These are phyloP conservation scores for Aspergillus caelatus DNA, from an alignment of 2,329 filamentous ascomycete species.

Conservation along the genomic window DNA sequence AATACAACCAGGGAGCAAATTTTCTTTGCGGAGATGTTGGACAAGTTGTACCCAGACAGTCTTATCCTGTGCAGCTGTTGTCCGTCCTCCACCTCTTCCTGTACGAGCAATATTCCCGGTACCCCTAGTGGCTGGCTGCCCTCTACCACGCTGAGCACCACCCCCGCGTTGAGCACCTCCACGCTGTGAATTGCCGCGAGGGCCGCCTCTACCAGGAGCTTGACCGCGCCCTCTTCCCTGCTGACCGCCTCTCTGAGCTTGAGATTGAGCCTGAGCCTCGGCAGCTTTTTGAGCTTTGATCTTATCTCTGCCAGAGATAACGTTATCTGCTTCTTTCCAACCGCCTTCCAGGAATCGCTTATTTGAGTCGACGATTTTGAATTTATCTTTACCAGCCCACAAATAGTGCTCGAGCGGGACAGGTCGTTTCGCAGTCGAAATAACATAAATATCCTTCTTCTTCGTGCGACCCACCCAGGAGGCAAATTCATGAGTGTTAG, in stretches of 20 bases:
- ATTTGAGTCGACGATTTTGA: conserved; percentile 92
- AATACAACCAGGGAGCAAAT: conserved; percentile 87
- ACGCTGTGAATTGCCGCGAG: conserved; percentile 36
- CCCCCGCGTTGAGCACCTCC: conserved; percentile 51
- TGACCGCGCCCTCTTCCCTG: conserved; percentile 59
- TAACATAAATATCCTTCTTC: conserved; percentile 98
- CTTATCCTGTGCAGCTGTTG: conserved; percentile 89
- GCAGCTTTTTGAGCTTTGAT: conserved; percentile 59
- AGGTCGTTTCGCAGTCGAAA: conserved; percentile 92
- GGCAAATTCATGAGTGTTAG: conserved; percentile 96
- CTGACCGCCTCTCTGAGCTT: conserved; percentile 55
- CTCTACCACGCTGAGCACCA: conserved; percentile 56
- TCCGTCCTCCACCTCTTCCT: conserved; percentile 81
- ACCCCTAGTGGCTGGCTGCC: conserved; percentile 60
- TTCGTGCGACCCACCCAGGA: conserved; percentile 98
- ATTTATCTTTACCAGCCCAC: conserved; percentile 89
- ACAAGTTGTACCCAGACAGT: conserved; percentile 97
- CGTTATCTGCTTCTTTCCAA: conserved; percentile 90
- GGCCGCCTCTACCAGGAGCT: conserved; percentile 49
- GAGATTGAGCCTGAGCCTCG: conserved; percentile 55
- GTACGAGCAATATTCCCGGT: conserved; percentile 87
- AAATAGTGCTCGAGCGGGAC: conserved; percentile 95
- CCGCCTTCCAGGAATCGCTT: conserved; percentile 90
- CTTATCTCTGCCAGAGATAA: conserved; percentile 81
- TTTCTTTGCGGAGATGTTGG: conserved; percentile 84